A percentile compares a stretch with the other conserved stretches of the same genome.
Conservation (phyloP, 805 yeast species). For the Groenewaldozyma salmanticensis region DNA sequence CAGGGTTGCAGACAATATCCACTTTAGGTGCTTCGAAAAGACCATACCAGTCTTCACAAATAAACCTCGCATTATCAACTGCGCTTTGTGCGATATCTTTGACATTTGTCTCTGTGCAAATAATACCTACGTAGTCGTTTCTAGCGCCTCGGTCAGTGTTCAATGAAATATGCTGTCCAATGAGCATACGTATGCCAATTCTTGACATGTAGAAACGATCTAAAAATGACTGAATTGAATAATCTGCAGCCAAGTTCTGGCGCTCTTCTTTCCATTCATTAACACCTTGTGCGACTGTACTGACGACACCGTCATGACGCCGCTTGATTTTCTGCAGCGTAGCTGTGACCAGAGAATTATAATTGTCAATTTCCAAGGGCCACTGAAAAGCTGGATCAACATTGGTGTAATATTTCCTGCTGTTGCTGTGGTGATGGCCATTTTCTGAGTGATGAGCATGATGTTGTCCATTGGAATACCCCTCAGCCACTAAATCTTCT, state of each 20-base stretch:
- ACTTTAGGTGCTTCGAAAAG: constrained; percentile 80
- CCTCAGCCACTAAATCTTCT: constrained; percentile 19
- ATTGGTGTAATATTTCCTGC: constrained; percentile 40
- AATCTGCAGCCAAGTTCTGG: constrained; percentile 44
- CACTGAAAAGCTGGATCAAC: constrained; percentile 47
- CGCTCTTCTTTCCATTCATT: constrained; percentile 69
- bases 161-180: constrained; percentile 88
- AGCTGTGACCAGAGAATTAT: constrained; percentile 57
- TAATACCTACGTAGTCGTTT: constrained; percentile 76
- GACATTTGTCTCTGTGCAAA: constrained; percentile 76
- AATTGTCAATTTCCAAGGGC: constrained; percentile 66
- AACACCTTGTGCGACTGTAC: constrained; percentile 87
- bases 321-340: constrained; percentile 62
- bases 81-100: constrained; percentile 80
- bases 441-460: constrained; percentile 10
- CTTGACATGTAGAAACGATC: constrained; percentile 85
- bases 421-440: constrained; percentile 5
- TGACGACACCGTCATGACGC: constrained; percentile 87
- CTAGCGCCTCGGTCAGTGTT: constrained; percentile 51
- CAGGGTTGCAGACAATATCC: constrained; percentile 63
- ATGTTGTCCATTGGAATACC: constrained; percentile 7
- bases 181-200: constrained; percentile 85
- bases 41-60: constrained; percentile 87
- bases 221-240: constrained; percentile 67
- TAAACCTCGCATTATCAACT: constrained; percentile 79